phyloP scores from a whole-genome alignment of 352 stramenopile genomes.

The Globisporangium sylvaticum region DNA sequence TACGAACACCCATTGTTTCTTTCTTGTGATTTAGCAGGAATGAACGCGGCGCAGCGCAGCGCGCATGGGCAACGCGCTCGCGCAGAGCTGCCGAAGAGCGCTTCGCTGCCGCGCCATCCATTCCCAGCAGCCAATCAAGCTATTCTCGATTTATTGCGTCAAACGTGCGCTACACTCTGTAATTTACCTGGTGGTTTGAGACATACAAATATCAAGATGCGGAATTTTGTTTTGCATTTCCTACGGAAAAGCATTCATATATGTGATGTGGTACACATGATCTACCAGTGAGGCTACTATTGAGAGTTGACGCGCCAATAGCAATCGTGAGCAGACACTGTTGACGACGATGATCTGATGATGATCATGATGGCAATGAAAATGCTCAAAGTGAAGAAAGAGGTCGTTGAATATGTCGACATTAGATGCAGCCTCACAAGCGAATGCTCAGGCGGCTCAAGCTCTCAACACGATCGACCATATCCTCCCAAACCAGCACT shows the following conservation, averaged over 20 bases:
- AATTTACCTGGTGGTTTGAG: neutral
- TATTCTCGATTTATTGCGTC: neutral
- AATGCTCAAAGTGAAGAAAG: neutral
- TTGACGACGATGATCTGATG: neutral
- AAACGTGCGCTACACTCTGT: neutral
- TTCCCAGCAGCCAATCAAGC: conserved; percentile 9
- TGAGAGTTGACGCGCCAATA: neutral
- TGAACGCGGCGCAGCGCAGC: neutral
- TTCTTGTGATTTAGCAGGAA: conserved; percentile 24
- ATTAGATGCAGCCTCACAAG: neutral
- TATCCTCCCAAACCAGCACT: neutral
- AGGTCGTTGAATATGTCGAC: neutral
- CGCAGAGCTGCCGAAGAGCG: neutral
- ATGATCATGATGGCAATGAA: neutral
- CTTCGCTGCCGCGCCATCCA: conserved; percentile 3
- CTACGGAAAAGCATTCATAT: neutral
- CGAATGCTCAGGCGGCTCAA: neutral
- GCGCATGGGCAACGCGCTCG: neutral
- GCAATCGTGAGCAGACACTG: neutral
- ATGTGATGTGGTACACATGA: neutral
- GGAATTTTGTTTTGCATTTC: neutral
- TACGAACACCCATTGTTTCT: conserved; percentile 97
- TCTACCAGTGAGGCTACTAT: neutral
- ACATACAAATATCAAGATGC: neutral
- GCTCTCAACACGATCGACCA: neutral